Conservation (phyloP, 768 basidiomycete species). For the Leucogyrophana mollusca region DNA sequence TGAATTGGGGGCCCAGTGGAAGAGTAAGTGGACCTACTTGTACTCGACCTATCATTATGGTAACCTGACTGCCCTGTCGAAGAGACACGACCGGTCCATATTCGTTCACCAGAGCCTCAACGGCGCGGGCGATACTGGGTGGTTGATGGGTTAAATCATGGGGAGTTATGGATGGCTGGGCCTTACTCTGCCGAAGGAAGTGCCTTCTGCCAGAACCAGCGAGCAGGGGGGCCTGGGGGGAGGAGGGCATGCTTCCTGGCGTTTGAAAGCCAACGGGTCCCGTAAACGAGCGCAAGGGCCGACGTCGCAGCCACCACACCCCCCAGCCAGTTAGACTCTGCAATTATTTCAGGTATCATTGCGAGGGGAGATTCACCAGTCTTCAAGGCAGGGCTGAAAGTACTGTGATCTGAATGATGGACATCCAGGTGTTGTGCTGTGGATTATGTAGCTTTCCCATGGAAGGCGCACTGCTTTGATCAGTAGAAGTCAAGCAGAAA, state of each 20-base stretch:
- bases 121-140: conserved; percentile 13
- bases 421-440: too few species aligned
- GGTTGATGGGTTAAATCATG: not conserved
- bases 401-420: too few species aligned
- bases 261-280: too few species aligned
- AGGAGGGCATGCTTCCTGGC: conserved; percentile 4
- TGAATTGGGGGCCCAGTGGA: not conserved
- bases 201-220: conserved; percentile 14
- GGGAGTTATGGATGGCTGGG: not conserved
- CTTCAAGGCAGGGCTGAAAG: too few species aligned
- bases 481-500: too few species aligned
- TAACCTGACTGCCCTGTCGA: conserved; percentile 37
- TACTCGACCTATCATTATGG: conserved; percentile 14
- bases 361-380: too few species aligned
- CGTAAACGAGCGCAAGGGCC: too few species aligned
- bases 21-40: conserved; percentile 9
- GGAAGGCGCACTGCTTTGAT: too few species aligned
- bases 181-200: conserved; percentile 7
- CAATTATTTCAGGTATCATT: too few species aligned
- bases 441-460: too few species aligned
- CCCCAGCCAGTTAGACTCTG: too few species aligned
- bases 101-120: conserved; percentile 50
- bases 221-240: conserved; percentile 18
- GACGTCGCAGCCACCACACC: too few species aligned
- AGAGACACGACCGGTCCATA: conserved; percentile 58